These are phyloP conservation scores for Trypanosoma boissoni DNA, from an alignment of 208 protist genomes.

Conservation along the genomic window DNA sequence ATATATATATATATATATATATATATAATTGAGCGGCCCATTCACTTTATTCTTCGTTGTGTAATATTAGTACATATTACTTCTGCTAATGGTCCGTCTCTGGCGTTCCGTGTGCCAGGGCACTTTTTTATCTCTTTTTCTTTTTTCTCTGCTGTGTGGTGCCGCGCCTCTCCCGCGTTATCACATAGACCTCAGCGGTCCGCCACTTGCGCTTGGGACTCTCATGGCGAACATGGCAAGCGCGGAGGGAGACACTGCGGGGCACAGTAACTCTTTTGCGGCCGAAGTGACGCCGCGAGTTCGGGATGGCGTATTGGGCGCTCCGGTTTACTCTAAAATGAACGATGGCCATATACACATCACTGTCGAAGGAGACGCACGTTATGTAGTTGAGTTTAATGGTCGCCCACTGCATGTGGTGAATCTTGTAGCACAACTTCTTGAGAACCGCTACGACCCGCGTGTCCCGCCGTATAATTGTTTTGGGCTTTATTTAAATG, in stretches of 20 bases:
- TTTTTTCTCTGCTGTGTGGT: too few species aligned
- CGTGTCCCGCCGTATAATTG: conserved; percentile 40
- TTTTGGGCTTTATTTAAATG: conserved; percentile 31
- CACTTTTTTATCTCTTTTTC: too few species aligned
- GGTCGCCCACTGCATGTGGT: conserved; percentile 30
- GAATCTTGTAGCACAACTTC: conserved; percentile 44
- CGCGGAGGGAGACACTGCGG: not conserved
- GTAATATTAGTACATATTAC: too few species aligned
- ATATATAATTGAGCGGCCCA: too few species aligned
- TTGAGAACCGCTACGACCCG: conserved; percentile 38
- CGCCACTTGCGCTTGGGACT: not conserved
- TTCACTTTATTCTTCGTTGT: too few species aligned
- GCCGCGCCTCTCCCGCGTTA: too few species aligned
- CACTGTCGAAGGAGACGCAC: conserved; percentile 16
- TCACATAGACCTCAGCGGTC: not conserved
- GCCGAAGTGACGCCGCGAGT: not conserved
- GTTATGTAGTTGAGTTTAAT: conserved; percentile 39
- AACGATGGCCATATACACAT: not conserved
- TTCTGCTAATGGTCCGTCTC: too few species aligned
- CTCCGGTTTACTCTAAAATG: not conserved
- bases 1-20: too few species aligned
- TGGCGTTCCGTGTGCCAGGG: too few species aligned
- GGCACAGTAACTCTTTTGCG: not conserved
- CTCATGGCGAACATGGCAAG: not conserved
- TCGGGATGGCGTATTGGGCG: not conserved